Base-by-base conservation (phyloP, 179 eudicot genomes). In the Drosera spatulata region DNA sequence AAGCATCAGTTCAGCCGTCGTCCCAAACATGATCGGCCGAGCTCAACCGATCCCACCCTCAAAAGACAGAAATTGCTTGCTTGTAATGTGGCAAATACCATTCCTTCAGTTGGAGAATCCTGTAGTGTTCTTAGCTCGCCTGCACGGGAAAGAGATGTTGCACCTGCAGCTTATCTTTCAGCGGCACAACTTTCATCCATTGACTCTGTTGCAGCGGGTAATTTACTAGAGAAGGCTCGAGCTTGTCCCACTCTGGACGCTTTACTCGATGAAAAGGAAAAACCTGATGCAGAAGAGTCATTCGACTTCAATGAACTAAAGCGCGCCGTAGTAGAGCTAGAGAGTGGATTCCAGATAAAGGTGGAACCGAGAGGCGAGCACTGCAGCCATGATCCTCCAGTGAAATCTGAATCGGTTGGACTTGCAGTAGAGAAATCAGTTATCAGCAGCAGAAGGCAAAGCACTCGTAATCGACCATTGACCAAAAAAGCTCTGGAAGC, bases 401-500 rank as follows among this genome's bases (percentile, higher is more conserved):
- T 14, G 50, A 15, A 5, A 5, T 59, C 12, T 9, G 61, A 59
- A 22, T 9, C 63, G 50, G 7, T 59, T 11, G 5, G 49, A 14
- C 49, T 61, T 53, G 22, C 62, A 53, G 53, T 50, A 45, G 64
- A 69, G 53, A 73, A 61, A 60, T 65, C 69, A 8, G 15, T 15
- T 51, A 46, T 22, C 33, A 22, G 50, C 7, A 45, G 61, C 22
- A 79, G 81, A 50, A 62, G 88, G 59, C 88, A 76, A 57, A 78
- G 88, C 73, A 80, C 75, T 49, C 80, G 88, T 64, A 76, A 46
- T 44, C 72, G 88, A 2, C 83, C 88, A 43, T 68, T 76, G 65
- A 83, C 81, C 10, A 75, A 81, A 42, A 83, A 70, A 65, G 88
- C 82, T 37, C 70, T 83, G 46, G 88, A 83, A 76, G 85, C 88